Base-by-base conservation (phyloP, 176 grass and related monocot genomes). In the Avena atlantica region DNA sequence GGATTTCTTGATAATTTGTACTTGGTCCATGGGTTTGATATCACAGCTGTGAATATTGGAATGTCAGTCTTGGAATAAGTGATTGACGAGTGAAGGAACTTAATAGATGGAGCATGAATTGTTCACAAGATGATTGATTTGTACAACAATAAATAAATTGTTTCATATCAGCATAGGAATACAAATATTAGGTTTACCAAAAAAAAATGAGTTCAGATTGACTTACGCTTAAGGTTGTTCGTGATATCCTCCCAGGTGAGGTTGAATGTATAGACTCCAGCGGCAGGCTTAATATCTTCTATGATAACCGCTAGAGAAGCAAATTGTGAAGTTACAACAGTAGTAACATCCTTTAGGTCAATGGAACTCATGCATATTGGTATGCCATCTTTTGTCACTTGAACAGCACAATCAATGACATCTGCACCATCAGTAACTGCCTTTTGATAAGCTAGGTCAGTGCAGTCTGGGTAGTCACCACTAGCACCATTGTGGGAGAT, bases 401-500 rank as follows among this genome's bases (percentile, higher is more conserved):
- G 97, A 62, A 98, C 87, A 57, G 85, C 73, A 76, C 97, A 98
- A 68, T 98, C 97, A 74, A 97, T 95, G 79, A 97, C 84, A 85
- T 97, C 92, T 25, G 93, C 91, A 71, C 91, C 93, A 89, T 88
- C 91, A 73, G 16, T 9, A 74, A 92, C 92, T 70, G 96, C 96
- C 37, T 98, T 91, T 78, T 91, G 24, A 78, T 98, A 98, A 79
- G 96, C 91, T 29, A 94, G 84, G 84, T 95, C 93, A 64, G 93
- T 98, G 89, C 96, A 95, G 60, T 88, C 93, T 74, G 96, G 93
- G 76, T 89, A 95, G 74, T 92, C 85, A 73, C 96, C 96, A 76
- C 96, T 98, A 20, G 88, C 96, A 25, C 93, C 96, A 80, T 98
- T 95, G 62, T 98, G 92, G 29, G 96, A 92, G 78, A 98, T 94